Base-by-base conservation (phyloP, 2,329 filamentous ascomycete genomes). In the Xylariomycetidae sp. region DNA sequence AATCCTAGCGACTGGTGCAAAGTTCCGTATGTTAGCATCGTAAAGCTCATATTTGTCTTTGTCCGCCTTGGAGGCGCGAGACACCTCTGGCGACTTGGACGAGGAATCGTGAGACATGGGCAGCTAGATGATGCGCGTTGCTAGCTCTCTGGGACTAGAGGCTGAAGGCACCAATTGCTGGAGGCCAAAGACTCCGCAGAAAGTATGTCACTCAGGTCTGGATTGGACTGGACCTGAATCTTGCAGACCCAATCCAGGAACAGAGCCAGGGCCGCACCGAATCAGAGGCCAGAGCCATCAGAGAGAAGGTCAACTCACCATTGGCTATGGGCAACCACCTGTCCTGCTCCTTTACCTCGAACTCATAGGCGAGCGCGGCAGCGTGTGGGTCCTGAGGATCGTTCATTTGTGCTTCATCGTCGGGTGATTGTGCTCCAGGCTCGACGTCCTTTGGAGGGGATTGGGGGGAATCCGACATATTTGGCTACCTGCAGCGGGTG, bases 261-360 rank as follows among this genome's bases (percentile, higher is more conserved):
- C 43, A 51, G 54, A 61, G 60, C 56, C 58, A 57, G 62, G 59
- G 59, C 62, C 62, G 62, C 69, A 69, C 67, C 50, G 72, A 73
- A 71, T 71, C 67, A 70, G 63, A 63, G 48, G 49, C 41, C 46
- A 47, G 46, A 49, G 49, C 50, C 48, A 41, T 46, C 46, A 53
- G 49, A 50, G 48, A 53, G 48, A 23, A 8, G 48, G 48, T 54
- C 66, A 92, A 53, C 92, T 78, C 78, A 98, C 92, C 92, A 88
- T 98, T 98, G 70, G 92, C 92, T 78, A 98, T 98, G 63, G 92
- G 92, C 63, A 98, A 79, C 92, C 92, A 98, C 75, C 92, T 77
- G 69, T 98, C 92, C 69, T 98, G 92, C 69, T 98, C 92, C 76
- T 97, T 97, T 67, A 97, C 90, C 70, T 97, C 90, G 63, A 96